Percentiles rank a stretch among this genome's conserved stretches.
These are phyloP conservation scores for Microthlaspi erraticum DNA, from an alignment of 345 rosid genomes.

Conservation along the genomic window DNA sequence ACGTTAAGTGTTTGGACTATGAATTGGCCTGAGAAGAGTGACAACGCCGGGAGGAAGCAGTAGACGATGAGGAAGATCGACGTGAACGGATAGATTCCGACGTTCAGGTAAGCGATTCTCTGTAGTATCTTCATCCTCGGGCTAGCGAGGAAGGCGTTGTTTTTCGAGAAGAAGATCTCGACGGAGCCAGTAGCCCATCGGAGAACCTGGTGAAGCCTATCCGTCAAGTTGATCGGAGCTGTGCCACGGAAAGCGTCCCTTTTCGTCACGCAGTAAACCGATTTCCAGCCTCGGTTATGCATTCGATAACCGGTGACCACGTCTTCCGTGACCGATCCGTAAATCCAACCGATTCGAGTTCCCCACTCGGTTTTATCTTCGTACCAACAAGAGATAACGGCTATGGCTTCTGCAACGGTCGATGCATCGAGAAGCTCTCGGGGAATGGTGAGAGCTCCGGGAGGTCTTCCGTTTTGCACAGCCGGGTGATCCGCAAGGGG, in stretches of 20 bases:
- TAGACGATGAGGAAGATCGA: slow-evolving; percentile 94
- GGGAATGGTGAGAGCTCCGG: slow-evolving; percentile 92
- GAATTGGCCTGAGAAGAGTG: slow-evolving; percentile 96
- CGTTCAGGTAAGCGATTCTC: slow-evolving; percentile 89
- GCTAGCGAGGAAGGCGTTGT: slow-evolving; percentile 89
- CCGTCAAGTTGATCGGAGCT: slow-evolving; percentile 96
- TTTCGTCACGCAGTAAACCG: slow-evolving; percentile 95
- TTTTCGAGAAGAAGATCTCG: slow-evolving; percentile 94
- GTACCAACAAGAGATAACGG: slow-evolving; percentile 98
- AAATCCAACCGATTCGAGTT: slow-evolving; percentile 89
- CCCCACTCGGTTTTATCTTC: slow-evolving; percentile 99
- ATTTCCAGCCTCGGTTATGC: slow-evolving; percentile 99
- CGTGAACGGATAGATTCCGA: slow-evolving; percentile 95
- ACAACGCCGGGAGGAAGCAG: slow-evolving; percentile 98
- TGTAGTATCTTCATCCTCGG: slow-evolving; percentile 88
- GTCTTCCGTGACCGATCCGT: slow-evolving; percentile 97
- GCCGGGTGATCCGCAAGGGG: slow-evolving; percentile 98
- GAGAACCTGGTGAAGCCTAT: slow-evolving; percentile 94
- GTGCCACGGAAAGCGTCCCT: slow-evolving; percentile 98
- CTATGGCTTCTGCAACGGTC: slow-evolving; percentile 97
- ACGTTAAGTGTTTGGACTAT: slow-evolving; percentile 84
- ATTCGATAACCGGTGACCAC: slow-evolving; percentile 98
- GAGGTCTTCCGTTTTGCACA: slow-evolving; percentile 89
- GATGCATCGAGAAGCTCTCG: slow-evolving; percentile 96
- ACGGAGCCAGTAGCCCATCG: slow-evolving; percentile 99